These are phyloP conservation scores for Pyrenochaeta sp. DNA, from an alignment of 2,329 filamentous ascomycete species.

Conservation along the genomic window DNA sequence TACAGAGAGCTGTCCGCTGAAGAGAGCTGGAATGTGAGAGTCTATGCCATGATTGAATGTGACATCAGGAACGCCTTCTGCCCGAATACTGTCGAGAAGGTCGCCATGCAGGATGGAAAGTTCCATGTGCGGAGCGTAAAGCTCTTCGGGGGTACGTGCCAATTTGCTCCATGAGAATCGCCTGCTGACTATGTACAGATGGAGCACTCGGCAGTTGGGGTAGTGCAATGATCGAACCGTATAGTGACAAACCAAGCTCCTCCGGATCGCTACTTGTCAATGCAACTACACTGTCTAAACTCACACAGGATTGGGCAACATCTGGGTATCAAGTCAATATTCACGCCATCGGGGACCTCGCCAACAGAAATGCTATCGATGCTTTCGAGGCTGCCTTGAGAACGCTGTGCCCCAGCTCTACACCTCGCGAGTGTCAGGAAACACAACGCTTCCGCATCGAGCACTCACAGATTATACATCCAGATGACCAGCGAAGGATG, in stretches of 20 bases:
- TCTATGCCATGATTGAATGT: constrained; percentile 76
- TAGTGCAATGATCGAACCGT: constrained; percentile 75
- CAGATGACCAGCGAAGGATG: constrained; percentile 69
- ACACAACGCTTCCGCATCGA: constrained; percentile 71
- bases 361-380: constrained; percentile 71
- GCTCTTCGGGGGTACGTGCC: constrained; percentile 68
- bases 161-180: neutral
- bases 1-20: constrained; percentile 61
- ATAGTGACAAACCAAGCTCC: constrained; percentile 68
- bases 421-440: constrained; percentile 60
- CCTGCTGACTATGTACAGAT: constrained; percentile 55
- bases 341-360: constrained; percentile 75
- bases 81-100: constrained; percentile 57
- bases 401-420: constrained; percentile 59
- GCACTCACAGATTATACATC: constrained; percentile 75
- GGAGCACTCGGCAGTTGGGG: constrained; percentile 77
- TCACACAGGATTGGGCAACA: constrained; percentile 67
- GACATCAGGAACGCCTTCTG: constrained; percentile 71
- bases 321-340: constrained; percentile 74
- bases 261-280: constrained; percentile 73
- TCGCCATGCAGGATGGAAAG: constrained; percentile 58
- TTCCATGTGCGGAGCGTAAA: constrained; percentile 71
- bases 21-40: constrained; percentile 67
- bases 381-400: constrained; percentile 67
- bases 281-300: constrained; percentile 63